Evolutionary conservation across 2,329 filamentous ascomycete genomes (phyloP), one percentile per base, ranked within the genome.

Genomic region (Xylariaceae sp.): DNA sequence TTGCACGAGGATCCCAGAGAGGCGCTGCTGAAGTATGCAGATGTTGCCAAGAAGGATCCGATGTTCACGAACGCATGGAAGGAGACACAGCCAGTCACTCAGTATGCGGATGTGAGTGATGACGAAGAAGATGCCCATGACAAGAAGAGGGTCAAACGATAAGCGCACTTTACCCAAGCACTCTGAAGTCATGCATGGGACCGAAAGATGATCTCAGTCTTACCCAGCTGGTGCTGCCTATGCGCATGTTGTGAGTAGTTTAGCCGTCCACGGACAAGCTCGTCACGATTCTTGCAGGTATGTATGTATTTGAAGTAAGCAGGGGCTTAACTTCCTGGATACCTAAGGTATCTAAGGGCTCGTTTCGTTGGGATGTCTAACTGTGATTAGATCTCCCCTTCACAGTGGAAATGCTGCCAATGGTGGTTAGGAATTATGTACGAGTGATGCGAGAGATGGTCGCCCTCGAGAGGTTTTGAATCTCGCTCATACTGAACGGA

Each of bases 11-110:
- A 99, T 77, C 94, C 94, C 0, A 81, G 94, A 64, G 94, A 96
- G 75, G 94, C 94, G 51, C 77, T 99, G 70, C 77, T 99, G 61
- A 97, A 95, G 77, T 99, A 97, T 78, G 93, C 92, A 44, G 90
- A 96, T 57, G 88, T 95, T 71, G 92, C 92, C 10, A 86, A 96
- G 75, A 93, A 90, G 72, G 92, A 97, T 72, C 93, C 92, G 0
- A 82, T 96, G 68, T 99, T 97, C 71, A 99, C 94, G 35, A 90
- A 89, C 66, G 94, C 92, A 13, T 99, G 92, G 89, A 89, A 88
- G 71, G 82, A 88, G 67, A 97, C 92, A 44, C 93, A 97, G 76
- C 94, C 94, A 0, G 88, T 92, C 67, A 91, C 92, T 30, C 88
- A 97, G 66, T 99, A 95, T 77, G 89, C 89, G 6, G 90, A 97